Evolutionary conservation across 2,329 filamentous ascomycete genomes (phyloP), one percentile per base, ranked within the genome.

Genomic region (Chalara sp.): DNA sequence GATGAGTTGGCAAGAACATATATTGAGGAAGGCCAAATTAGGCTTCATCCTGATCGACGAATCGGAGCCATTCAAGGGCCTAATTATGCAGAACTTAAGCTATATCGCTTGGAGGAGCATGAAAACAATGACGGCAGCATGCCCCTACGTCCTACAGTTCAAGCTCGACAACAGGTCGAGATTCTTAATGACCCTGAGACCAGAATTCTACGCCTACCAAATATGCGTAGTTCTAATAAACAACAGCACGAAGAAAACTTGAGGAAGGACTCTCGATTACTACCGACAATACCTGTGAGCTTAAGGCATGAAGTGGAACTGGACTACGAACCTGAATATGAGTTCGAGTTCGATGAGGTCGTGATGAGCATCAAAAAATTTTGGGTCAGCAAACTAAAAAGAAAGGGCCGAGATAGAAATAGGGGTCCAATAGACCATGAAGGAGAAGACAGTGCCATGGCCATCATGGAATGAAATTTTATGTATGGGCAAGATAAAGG

Each of bases 41-140:
- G 61, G 1, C 53, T 74, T 0, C 68, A 72, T 47, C 62, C 65
- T 0, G 71, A 79, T 55, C 74, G 68, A 2, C 70, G 70, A 5
- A 64, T 83, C 31, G 80, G 80, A 31, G 76, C 72, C 5, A 70
- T 82, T 2, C 75, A 84, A 58, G 81, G 80, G 1, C 72, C 74
- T 0, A 64, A 66, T 3, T 84, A 84, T 57, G 56, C 64, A 1
- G 72, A 75, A 0, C 54, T 54, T 5, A 67, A 67, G 1, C 63
- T 80, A 2, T 81, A 72, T 58, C 66, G 73, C 4, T 58, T 53
- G 5, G 74, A 80, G 5, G 72, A 72, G 1, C 80, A 84, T 56
- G 56, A 70, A 3, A 60, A 75, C 13, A 62, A 65, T 2, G 70
- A 80, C 41, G 67, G 69, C 0, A 51, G 49, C 1, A 63, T 62